phyloP scores from a whole-genome alignment of 345 rosid genomes.

The Brassica rapa region DNA sequence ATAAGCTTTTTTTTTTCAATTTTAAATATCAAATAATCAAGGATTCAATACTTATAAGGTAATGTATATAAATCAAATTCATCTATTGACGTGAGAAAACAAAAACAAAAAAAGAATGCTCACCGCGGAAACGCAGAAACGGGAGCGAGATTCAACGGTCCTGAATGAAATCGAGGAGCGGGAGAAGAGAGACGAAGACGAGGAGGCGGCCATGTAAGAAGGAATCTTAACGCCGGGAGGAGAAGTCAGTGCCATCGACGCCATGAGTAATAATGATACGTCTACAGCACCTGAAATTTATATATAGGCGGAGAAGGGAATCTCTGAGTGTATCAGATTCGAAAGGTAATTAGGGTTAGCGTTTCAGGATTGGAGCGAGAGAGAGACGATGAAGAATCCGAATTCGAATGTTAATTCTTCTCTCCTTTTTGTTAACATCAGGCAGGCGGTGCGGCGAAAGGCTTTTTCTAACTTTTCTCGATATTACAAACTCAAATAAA shows the following conservation, averaged over 20 bases:
- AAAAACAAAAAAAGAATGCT: constrained; percentile 3
- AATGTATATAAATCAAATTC: neutral
- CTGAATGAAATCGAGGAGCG: constrained; percentile 35
- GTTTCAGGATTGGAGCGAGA: neutral
- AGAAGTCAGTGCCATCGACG: constrained; percentile 48
- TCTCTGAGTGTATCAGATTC: constrained; percentile 17
- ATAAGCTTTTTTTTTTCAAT: neutral
- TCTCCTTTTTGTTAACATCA: neutral
- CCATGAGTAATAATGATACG: constrained; percentile 36
- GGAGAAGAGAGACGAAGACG: constrained; percentile 42
- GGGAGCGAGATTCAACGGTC: constrained; percentile 40
- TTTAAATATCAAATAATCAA: neutral
- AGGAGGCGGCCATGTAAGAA: constrained; percentile 34
- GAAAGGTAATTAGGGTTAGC: neutral
- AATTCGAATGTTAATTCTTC: constrained; percentile 6
- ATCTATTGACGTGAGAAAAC: neutral
- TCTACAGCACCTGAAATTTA: constrained; percentile 13
- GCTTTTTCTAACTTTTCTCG: constrained; percentile 11
- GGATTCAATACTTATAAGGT: neutral
- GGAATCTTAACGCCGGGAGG: constrained; percentile 43
- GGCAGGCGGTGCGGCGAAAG: constrained; percentile 38
- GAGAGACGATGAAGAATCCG: neutral
- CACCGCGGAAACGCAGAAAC: constrained; percentile 42
- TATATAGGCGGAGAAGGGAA: constrained; percentile 1
- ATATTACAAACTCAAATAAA: neutral